Percentiles rank a stretch among this genome's conserved stretches.
These are phyloP conservation scores for Rhizopogon roseolus DNA, from an alignment of 768 basidiomycete genomes.

Conservation along the genomic window DNA sequence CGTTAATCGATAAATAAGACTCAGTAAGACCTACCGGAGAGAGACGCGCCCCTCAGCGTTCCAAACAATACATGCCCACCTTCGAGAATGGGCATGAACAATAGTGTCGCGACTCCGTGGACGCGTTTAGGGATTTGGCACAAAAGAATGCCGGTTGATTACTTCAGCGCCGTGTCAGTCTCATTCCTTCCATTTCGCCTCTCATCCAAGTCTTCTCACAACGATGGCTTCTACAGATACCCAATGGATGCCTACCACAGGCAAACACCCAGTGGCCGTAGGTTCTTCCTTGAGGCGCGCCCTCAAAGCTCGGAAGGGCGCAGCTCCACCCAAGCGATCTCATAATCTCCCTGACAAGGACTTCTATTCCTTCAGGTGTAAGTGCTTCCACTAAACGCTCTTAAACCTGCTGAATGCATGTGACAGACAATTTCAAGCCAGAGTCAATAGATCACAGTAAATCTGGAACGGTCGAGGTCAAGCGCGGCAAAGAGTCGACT, in stretches of 20 bases:
- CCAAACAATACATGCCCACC: not conserved
- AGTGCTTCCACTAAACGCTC: not conserved
- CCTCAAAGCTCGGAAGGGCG: constrained; percentile 64
- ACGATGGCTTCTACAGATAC: constrained; percentile 40
- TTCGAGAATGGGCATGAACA: not conserved
- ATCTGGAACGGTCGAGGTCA: constrained; percentile 62
- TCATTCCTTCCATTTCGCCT: no score
- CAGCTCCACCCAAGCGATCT: constrained; percentile 34
- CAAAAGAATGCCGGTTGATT: constrained; percentile 10
- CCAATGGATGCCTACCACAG: constrained; percentile 56
- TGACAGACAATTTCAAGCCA: constrained; percentile 72
- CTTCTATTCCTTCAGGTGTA: constrained; percentile 77
- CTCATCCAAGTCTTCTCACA: not conserved
- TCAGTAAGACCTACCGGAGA: not conserved
- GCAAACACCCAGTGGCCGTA: constrained; percentile 54
- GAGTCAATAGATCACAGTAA: constrained; percentile 61
- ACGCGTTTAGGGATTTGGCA: no score
- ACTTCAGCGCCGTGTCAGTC: constrained; percentile 15
- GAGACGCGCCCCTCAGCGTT: not conserved
- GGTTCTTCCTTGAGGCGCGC: constrained; percentile 61
- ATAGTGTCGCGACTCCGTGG: not conserved
- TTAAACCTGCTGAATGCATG: not conserved
- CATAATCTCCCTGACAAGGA: constrained; percentile 53
- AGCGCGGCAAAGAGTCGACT: constrained; percentile 45
- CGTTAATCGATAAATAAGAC: not conserved